These are phyloP conservation scores for Fusarium sp. DNA, from an alignment of 2,329 filamentous ascomycete genomes.

Conservation along the genomic window DNA sequence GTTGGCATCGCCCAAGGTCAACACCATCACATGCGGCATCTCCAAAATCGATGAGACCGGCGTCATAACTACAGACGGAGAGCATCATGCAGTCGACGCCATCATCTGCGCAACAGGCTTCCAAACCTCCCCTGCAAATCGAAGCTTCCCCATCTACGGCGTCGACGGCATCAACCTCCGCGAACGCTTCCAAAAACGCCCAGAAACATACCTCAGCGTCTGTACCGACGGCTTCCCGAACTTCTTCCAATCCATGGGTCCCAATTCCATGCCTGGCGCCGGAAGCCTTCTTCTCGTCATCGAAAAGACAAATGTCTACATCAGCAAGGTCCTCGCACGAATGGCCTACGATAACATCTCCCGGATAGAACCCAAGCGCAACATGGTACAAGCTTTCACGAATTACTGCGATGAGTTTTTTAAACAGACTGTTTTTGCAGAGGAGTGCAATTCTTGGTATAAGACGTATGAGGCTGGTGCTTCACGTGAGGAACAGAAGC, in stretches of 20 bases:
- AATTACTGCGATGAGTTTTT: conserved; percentile 13
- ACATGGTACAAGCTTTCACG: neutral
- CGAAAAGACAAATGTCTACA: conserved; percentile 18
- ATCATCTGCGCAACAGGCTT: conserved; percentile 16
- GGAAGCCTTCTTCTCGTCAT: neutral
- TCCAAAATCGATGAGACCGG: neutral
- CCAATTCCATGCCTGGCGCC: neutral
- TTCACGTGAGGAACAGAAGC: conserved; percentile 7
- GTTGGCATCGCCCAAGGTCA: conserved; percentile 8
- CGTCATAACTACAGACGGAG: neutral
- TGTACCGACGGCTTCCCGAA: conserved; percentile 23
- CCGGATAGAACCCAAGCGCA: neutral
- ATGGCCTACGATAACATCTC: conserved; percentile 15
- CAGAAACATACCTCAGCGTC: conserved; percentile 20
- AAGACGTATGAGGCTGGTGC: conserved; percentile 14
- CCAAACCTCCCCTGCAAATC: conserved; percentile 8
- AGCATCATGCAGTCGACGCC: neutral
- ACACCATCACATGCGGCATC: conserved; percentile 7
- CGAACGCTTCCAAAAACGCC: conserved; percentile 15
- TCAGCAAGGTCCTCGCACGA: conserved; percentile 2
- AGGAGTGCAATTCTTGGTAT: conserved; percentile 26
- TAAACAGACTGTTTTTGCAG: conserved; percentile 7
- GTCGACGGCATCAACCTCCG: neutral
- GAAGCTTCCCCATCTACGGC: conserved; percentile 23
- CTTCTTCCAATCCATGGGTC: conserved; percentile 17